A percentile compares a stretch with the other conserved stretches of the same genome.
Conservation (phyloP, 495 filamentous ascomycete genomes). For the Lentithecium fluviatile region DNA sequence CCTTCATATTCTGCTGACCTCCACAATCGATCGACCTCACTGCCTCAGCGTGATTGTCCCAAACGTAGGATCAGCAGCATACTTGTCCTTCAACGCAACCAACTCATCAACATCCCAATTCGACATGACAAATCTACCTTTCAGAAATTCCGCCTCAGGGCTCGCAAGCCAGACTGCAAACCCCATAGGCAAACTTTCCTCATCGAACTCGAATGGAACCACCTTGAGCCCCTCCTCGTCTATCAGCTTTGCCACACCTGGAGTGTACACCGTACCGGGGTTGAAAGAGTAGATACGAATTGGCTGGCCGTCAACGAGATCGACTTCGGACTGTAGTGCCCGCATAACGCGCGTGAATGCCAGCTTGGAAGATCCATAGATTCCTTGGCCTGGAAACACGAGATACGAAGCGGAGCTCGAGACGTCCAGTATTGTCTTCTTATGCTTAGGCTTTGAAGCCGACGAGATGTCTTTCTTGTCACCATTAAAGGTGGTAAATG, state of each 20-base stretch:
- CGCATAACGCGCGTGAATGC: conserved; percentile 2
- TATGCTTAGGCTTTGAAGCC: background rate
- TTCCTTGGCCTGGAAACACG: background rate
- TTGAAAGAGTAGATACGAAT: conserved; percentile 4
- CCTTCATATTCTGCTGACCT: too few species aligned
- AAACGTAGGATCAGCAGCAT: background rate
- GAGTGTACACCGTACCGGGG: conserved; percentile 7
- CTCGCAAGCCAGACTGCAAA: background rate
- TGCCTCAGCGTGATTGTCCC: conserved; percentile 1
- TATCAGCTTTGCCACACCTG: background rate
- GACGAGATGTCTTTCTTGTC: background rate
- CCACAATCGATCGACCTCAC: too few species aligned
- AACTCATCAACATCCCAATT: conserved; percentile 1
- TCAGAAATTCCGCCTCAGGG: background rate
- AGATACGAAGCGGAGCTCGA: conserved; percentile 32
- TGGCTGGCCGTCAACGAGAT: background rate
- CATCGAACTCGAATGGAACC: background rate
- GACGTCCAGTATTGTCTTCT: conserved; percentile 7
- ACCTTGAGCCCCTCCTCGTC: background rate
- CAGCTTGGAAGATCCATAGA: conserved; percentile 2
- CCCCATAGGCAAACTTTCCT: background rate
- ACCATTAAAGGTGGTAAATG: background rate
- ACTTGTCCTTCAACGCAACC: background rate
- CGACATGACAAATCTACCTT: background rate
- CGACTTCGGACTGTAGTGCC: background rate